Evolutionary conservation across 176 grass and related monocot species (phyloP).

Genomic region (Eragrostis nindensis): DNA sequence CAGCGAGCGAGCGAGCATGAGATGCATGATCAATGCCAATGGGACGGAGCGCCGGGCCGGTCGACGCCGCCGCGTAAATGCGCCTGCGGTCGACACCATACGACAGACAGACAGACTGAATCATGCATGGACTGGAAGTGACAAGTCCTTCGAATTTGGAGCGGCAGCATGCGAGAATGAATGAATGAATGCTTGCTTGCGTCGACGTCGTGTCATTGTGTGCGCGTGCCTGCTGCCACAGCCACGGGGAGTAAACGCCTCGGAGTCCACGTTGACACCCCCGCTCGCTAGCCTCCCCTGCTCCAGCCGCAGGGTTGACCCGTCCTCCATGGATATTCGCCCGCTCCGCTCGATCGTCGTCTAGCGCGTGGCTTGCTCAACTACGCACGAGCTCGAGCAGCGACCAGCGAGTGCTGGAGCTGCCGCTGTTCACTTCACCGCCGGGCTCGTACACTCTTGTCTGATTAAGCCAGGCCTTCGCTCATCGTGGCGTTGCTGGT

Average conservation of each 20-base stretch:
- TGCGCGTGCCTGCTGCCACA: conserved; percentile 9
- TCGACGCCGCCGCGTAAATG: not conserved
- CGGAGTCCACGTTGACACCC: conserved; percentile 46
- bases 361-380: not conserved
- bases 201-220: not conserved
- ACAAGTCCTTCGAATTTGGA: conserved; percentile 32
- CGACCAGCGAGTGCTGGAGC: no score
- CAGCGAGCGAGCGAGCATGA: not conserved
- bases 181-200: not conserved
- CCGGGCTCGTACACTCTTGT: no score
- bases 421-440: no score
- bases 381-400: no score
- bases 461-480: no score
- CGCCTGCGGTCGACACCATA: not conserved
- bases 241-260: conserved; percentile 15
- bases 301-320: conserved; percentile 14
- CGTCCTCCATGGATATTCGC: not conserved
- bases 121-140: conserved; percentile 40
- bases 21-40: not conserved
- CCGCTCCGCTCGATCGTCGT: not conserved
- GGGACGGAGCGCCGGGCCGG: not conserved
- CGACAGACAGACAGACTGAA: no score
- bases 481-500: no score
- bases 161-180: conserved; percentile 17
- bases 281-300: not conserved